Evolutionary conservation across 1,139 yeast species (phyloP).

Genomic region (Hansenula sp.): DNA sequence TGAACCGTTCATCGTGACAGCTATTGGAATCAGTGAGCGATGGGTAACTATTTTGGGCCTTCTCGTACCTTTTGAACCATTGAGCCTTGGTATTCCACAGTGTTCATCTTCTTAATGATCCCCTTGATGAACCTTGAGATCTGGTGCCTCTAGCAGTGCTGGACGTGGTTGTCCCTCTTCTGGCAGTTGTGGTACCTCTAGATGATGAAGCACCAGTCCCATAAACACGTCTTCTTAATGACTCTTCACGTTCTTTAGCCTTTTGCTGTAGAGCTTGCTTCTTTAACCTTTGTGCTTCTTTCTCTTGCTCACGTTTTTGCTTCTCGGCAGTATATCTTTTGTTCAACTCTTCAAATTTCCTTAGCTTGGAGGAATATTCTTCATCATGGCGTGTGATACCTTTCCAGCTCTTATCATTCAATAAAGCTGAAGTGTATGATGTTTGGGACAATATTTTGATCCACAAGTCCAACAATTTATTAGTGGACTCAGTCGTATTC

Average conservation of each 20-base stretch:
- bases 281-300: constrained; percentile 9
- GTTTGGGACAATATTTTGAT: constrained; percentile 25
- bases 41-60: too few relatives aligned
- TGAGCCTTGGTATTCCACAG: too few relatives aligned
- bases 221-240: constrained; percentile 22
- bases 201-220: constrained; percentile 7
- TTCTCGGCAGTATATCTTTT: constrained; percentile 17
- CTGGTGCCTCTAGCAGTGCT: not conserved
- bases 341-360: constrained; percentile 19
- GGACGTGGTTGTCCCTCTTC: not conserved
- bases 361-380: constrained; percentile 17
- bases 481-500: constrained; percentile 20
- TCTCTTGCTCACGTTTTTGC: constrained; percentile 17
- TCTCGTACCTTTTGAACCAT: too few relatives aligned
- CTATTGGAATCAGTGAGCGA: too few relatives aligned
- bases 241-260: constrained; percentile 18
- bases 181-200: not conserved
- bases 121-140: not conserved
- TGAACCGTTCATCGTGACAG: too few relatives aligned
- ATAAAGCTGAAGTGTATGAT: constrained; percentile 18
- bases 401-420: constrained; percentile 21
- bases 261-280: constrained; percentile 13
- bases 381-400: constrained; percentile 19
- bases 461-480: constrained; percentile 23
- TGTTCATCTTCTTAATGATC: not conserved